A percentile compares a stretch with the other conserved stretches of the same genome.
phyloP scores from a whole-genome alignment of 73 alveolate genomes.

The Tetrahymena elliotti region DNA sequence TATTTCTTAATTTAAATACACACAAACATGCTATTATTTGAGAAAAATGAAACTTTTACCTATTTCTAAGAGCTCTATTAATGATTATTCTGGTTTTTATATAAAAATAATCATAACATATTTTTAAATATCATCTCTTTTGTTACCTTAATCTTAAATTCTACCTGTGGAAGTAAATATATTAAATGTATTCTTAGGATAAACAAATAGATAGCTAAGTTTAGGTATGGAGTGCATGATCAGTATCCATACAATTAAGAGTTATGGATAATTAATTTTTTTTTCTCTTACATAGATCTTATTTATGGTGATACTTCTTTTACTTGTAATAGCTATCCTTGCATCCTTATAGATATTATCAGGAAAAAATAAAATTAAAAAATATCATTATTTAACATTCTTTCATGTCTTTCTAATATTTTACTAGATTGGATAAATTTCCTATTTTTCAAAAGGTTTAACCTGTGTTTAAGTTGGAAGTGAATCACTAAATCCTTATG shows the following conservation, averaged over 20 bases:
- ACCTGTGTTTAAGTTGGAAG: neutral
- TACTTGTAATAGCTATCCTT: no score
- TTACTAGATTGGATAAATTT: neutral
- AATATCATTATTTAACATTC: neutral
- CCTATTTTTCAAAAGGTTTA: neutral
- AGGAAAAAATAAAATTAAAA: neutral
- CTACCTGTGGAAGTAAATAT: no score
- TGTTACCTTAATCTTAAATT: no score
- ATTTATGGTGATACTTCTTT: neutral
- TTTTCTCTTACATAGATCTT: no score
- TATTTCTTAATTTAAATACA: neutral
- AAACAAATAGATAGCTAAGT: no score
- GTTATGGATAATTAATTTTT: no score
- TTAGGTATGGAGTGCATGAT: no score
- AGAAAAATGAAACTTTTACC: neutral
- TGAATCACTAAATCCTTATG: no score
- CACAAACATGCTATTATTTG: neutral
- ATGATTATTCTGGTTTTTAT: neutral
- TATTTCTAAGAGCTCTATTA: neutral
- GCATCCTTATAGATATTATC: neutral
- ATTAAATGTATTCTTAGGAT: no score
- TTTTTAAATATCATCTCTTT: neutral
- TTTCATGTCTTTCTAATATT: neutral
- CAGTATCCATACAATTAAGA: no score
- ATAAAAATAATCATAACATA: no score